Percentiles rank a stretch among this genome's conserved stretches.
These are phyloP conservation scores for Ustilago cynodontis DNA, from an alignment of 1,284 basidiomycete genomes.

Conservation along the genomic window DNA sequence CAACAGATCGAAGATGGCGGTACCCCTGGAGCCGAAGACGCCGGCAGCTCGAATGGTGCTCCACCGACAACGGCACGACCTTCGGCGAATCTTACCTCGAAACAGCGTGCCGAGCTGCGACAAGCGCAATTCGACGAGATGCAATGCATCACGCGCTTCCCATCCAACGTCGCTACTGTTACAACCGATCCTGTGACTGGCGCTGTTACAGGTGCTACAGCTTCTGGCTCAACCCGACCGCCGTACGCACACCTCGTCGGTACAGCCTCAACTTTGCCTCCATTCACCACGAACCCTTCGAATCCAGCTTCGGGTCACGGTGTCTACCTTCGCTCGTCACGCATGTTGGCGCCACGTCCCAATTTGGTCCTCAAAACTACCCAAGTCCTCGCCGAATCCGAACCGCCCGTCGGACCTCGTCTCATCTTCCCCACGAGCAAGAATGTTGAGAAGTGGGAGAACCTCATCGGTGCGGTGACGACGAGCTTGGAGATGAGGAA, in stretches of 20 bases:
- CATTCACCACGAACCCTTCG: conserved; percentile 52
- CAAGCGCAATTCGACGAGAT: conserved; percentile 64
- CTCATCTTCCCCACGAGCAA: conserved; percentile 66
- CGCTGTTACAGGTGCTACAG: neutral
- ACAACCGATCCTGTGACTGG: conserved; percentile 3
- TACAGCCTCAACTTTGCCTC: conserved; percentile 63
- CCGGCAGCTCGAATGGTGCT: conserved; percentile 14
- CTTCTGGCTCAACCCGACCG: conserved; percentile 28
- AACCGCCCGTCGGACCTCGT: conserved; percentile 58
- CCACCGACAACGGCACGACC: conserved; percentile 16
- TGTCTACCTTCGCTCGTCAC: conserved; percentile 65
- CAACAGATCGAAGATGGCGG: conserved; percentile 40
- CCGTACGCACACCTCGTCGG: conserved; percentile 67
- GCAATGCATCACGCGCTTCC: conserved; percentile 65
- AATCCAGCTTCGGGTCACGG: conserved; percentile 61
- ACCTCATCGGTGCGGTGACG: conserved; percentile 67
- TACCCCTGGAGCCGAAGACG: conserved; percentile 34
- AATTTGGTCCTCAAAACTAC: conserved; percentile 56
- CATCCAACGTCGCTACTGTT: conserved; percentile 19
- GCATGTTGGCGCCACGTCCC: conserved; percentile 64
- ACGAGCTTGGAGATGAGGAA: conserved; percentile 66
- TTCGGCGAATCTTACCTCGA: conserved; percentile 43
- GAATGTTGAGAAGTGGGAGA: conserved; percentile 69
- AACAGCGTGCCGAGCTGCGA: conserved; percentile 59
- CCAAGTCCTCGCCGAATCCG: conserved; percentile 60